Percentiles rank a stretch among this genome's conserved stretches.
Evolutionary conservation across 2,329 filamentous ascomycete genomes (phyloP).

Genomic region (Seiridium cupressi): DNA sequence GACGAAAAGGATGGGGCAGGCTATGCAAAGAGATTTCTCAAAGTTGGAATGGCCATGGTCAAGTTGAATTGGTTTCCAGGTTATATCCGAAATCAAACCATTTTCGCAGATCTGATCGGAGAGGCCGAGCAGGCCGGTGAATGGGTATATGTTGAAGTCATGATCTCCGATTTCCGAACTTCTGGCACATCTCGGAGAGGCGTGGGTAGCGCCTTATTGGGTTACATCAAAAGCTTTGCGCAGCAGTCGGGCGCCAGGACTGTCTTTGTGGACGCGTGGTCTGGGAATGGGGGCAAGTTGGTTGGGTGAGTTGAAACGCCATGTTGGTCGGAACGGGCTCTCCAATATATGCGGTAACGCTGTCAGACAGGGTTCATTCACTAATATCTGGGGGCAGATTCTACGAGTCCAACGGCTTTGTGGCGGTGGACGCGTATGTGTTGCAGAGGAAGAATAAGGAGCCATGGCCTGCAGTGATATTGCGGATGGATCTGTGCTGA

Average conservation of each 20-base stretch:
- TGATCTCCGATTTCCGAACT: conserved; percentile 15
- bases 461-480: background rate
- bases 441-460: background rate
- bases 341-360: background rate
- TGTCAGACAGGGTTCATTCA: no score
- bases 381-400: background rate
- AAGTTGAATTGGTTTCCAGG: conserved; percentile 11
- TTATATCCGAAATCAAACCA: conserved; percentile 9
- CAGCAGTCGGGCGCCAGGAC: conserved; percentile 14
- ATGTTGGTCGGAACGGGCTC: background rate
- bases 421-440: background rate
- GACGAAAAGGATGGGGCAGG: background rate
- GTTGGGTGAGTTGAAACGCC: background rate
- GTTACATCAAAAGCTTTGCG: conserved; percentile 13
- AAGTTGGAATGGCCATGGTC: conserved; percentile 8
- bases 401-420: background rate
- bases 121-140: background rate
- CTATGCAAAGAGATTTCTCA: background rate
- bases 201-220: conserved; percentile 9
- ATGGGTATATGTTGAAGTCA: conserved; percentile 15
- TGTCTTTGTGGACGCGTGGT: background rate
- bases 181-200: conserved; percentile 3
- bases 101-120: conserved; percentile 1
- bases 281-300: background rate
- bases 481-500: background rate